Evolutionary conservation across 106 monocot genomes (phyloP), one percentile per base, ranked within the genome.

Genomic region (Platanthera guangdongensis): DNA sequence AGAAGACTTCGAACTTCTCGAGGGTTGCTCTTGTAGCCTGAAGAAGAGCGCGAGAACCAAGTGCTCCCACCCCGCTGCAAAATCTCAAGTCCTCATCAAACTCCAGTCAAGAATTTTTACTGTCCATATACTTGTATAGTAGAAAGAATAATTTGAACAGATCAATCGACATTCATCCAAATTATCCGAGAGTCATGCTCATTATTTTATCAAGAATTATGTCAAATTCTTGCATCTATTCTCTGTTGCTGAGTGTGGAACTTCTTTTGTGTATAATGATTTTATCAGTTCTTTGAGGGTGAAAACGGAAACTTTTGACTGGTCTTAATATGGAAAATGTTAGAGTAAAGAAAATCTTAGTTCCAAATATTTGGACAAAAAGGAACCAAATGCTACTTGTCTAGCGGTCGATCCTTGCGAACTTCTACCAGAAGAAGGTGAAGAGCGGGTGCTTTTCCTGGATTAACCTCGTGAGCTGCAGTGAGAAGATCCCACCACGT

Each of bases 1-100:
- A 30, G 95, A 95, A 75, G 95, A 95, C 74, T 82, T 92, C 0
- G 95, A 95, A 81, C 90, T 95, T 64, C 85, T 95, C 1, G 88
- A 95, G 82, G 95, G 92, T 63, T 95, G 95, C 76, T 86, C 92
- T 11, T 95, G 92, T 78, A 85, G 71, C 25, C 84, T 92, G 53
- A 87, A 51, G 81, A 86, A 83, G 52, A 85, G 68, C 59, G 74
- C 80, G 12, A 75, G 90, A 22, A 78, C 83, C 46, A 88, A 78
- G 82, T 95, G 95, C 73, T 90, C 67, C 83, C 73, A 88, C 67
- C 83, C 50, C 19, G 74, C 87, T 50, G 86, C 94, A 47, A 89
- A 78, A 69, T 80, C 84, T 7, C 89, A 92, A 55, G 53, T 85
- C 67, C 63, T 75, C 7, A 47, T 57, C 4, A 83, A 80, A 82